Evolutionary conservation across 495 filamentous ascomycete genomes (phyloP), one percentile per base, ranked within the genome.

Genomic region (Aspergillus incahuasiensis): DNA sequence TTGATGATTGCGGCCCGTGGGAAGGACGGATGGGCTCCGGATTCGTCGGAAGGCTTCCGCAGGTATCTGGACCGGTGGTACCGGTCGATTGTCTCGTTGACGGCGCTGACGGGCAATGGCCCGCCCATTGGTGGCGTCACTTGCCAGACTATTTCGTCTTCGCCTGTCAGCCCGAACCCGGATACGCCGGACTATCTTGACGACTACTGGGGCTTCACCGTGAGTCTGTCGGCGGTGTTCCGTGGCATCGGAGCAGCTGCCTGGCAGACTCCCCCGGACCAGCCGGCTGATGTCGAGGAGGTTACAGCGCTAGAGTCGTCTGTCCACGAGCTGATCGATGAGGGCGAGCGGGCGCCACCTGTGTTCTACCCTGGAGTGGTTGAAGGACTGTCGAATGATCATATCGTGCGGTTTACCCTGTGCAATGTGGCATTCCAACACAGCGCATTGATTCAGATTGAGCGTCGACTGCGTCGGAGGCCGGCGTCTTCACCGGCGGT

Each of bases 401-500:
- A 64, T 28, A 64, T 73, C 2, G 66, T 63, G 13, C 69, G 75
- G 34, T 67, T 76, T 20, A 63, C 63, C 16, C 68, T 77, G n/a
- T 77, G 74, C 61, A 77, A 77, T 47, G 71, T 74, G 48, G 73
- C 74, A 11, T 77, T 75, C 47, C 74, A 77, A 48, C 73, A 75
- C 38, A 72, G 73, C 38, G 74, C 74, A 2, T 64, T 77, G 18
- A 77, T 77, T 35, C 74, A 77, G 41, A 76, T 77, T 24, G 64
- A 75, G 42, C 67, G 69, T 6, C 68, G 74, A 15, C 61, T 77
- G 18, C 67, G 69, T 15, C 70, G 66, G 52, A 64, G 57, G 1
- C 74, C 74, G 6, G 63, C 66, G 5, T 63, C 66, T 0, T 66
- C 73, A 12, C 60, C 62, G 2, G 60, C 62, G 19, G 73, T 77